phyloP scores from a whole-genome alignment of 306 rosid species.

The Mucuna pruriens region DNA sequence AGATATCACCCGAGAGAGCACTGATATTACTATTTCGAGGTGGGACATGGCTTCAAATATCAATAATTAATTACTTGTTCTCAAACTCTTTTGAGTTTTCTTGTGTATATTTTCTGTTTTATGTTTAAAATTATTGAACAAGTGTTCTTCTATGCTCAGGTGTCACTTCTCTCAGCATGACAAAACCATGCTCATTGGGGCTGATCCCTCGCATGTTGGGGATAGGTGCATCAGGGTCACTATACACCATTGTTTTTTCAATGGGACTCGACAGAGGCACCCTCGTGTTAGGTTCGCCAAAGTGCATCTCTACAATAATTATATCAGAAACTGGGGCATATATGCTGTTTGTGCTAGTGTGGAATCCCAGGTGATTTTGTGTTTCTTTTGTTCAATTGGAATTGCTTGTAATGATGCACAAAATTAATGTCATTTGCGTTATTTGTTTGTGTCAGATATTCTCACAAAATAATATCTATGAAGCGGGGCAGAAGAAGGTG shows the following conservation, averaged over 20 bases:
- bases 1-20: constrained; percentile 88
- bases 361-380: constrained; percentile 76
- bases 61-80: too few relatives aligned
- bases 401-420: neutral
- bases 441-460: constrained; percentile 61
- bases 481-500: constrained; percentile 93
- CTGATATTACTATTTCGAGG: constrained; percentile 91
- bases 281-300: constrained; percentile 89
- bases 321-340: constrained; percentile 95
- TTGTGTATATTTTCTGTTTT: neutral
- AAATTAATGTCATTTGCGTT: constrained; percentile 14
- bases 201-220: constrained; percentile 72
- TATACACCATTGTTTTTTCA: constrained; percentile 94
- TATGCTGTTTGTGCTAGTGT: constrained; percentile 99
- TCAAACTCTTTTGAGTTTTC: too few relatives aligned
- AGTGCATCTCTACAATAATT: constrained; percentile 91
- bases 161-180: constrained; percentile 87
- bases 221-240: constrained; percentile 92
- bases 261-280: constrained; percentile 92
- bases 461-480: constrained; percentile 92
- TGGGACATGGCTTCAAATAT: neutral
- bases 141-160: constrained; percentile 51
- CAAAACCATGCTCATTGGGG: constrained; percentile 92
- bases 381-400: constrained; percentile 11
- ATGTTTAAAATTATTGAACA: constrained; percentile 2